Evolutionary conservation across 1,284 basidiomycete genomes (phyloP).

Genomic region (Tilletia setariae): DNA sequence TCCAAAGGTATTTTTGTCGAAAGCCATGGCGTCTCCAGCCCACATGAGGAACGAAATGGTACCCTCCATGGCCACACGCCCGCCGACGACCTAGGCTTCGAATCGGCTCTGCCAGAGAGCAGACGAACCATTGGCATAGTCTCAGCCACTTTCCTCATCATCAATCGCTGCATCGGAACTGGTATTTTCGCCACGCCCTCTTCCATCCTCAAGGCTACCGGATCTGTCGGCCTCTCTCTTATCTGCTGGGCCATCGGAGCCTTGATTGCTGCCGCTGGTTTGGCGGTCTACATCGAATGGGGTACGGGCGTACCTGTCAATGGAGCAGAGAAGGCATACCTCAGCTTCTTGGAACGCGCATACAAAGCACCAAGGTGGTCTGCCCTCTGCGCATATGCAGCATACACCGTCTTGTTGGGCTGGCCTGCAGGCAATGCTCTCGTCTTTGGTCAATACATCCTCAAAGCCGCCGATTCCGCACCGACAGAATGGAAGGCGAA

Average conservation of each 20-base stretch:
- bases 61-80: neutral
- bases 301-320: constrained; percentile 68
- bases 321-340: constrained; percentile 73
- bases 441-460: constrained; percentile 61
- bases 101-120: neutral
- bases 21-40: neutral
- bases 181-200: constrained; percentile 74
- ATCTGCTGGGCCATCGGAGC: constrained; percentile 70
- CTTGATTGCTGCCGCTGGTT: constrained; percentile 61
- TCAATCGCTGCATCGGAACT: constrained; percentile 73
- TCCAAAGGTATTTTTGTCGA: neutral
- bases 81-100: neutral
- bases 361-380: constrained; percentile 66
- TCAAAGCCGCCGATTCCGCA: constrained; percentile 58
- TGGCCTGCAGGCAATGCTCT: constrained; percentile 65
- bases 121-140: constrained; percentile 51
- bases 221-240: constrained; percentile 63
- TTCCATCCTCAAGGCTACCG: constrained; percentile 66
- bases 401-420: constrained; percentile 65
- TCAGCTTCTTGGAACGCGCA: constrained; percentile 72
- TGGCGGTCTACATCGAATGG: constrained; percentile 68
- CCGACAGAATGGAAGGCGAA: constrained; percentile 61
- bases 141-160: constrained; percentile 68
- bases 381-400: constrained; percentile 63
- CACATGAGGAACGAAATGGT: neutral